A percentile compares a stretch with the other conserved stretches of the same genome.
These are phyloP conservation scores for Hysterium pulicare DNA, from an alignment of 2,329 filamentous ascomycete species.

Conservation along the genomic window DNA sequence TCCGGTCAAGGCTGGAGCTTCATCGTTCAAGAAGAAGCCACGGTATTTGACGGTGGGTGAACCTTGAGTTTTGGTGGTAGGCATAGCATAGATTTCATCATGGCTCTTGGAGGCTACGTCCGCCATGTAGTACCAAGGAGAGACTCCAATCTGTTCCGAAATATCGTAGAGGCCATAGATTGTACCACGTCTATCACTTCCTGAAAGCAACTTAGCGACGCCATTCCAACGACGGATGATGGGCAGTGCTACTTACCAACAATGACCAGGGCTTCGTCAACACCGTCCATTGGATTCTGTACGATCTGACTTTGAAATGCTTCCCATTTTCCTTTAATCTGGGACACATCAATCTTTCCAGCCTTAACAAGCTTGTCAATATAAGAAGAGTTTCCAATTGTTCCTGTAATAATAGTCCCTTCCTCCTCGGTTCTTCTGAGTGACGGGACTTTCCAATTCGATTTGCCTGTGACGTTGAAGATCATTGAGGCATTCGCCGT, in stretches of 20 bases:
- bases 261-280: conserved; percentile 61
- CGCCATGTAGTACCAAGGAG: conserved; percentile 67
- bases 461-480: conserved; percentile 40
- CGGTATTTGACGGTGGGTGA: conserved; percentile 65
- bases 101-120: conserved; percentile 56
- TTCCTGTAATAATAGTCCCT: conserved; percentile 64
- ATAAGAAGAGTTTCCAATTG: conserved; percentile 60
- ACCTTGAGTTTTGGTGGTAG: conserved; percentile 54
- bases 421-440: conserved; percentile 7
- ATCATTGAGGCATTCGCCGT: conserved; percentile 45
- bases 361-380: conserved; percentile 57
- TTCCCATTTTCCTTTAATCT: conserved; percentile 65
- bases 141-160: conserved; percentile 71
- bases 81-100: conserved; percentile 54
- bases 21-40: conserved; percentile 69
- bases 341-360: conserved; percentile 56
- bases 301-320: conserved; percentile 62
- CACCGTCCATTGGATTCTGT: conserved; percentile 54
- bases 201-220: conserved; percentile 10
- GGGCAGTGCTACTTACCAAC: conserved; percentile 42
- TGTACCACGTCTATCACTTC: conserved; percentile 62
- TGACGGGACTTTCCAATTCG: conserved; percentile 27
- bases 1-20: conserved; percentile 63
- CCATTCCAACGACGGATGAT: background rate
- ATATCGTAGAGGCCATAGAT: conserved; percentile 71